Evolutionary conservation across 257 asterid genomes (phyloP).

Genomic region (Fraxinus americana): DNA sequence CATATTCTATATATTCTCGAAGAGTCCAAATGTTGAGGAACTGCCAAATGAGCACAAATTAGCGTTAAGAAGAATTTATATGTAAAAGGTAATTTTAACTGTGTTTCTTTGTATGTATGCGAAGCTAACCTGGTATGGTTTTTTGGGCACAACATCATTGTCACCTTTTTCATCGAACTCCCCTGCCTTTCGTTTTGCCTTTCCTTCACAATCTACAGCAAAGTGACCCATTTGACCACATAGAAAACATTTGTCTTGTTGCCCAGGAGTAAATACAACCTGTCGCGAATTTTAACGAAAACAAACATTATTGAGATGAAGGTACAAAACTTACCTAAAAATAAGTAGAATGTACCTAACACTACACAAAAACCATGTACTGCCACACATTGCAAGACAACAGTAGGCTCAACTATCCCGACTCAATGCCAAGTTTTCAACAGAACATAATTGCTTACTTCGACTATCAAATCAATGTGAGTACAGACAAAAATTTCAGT

Average conservation of each 20-base stretch:
- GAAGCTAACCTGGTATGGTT: slow-evolving; percentile 78
- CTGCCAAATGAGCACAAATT: slow-evolving; percentile 48
- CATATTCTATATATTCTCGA: slow-evolving; percentile 90
- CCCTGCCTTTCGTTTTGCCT: slow-evolving; percentile 91
- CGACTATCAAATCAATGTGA: neutral
- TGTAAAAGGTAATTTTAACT: slow-evolving; percentile 1
- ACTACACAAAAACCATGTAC: neutral
- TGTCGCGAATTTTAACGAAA: slow-evolving; percentile 33
- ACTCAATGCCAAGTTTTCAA: neutral
- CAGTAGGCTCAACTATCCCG: neutral
- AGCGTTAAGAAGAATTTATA: slow-evolving; percentile 13
- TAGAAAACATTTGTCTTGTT: slow-evolving; percentile 90
- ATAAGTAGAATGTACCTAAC: too few relatives aligned
- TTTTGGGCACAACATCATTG: slow-evolving; percentile 72
- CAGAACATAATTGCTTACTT: neutral
- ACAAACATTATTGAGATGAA: slow-evolving; percentile 26
- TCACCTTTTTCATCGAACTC: slow-evolving; percentile 89
- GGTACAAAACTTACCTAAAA: slow-evolving; percentile 3
- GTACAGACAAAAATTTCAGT: neutral
- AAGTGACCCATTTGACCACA: slow-evolving; percentile 98
- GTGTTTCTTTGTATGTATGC: slow-evolving; percentile 6
- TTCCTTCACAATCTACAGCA: slow-evolving; percentile 90
- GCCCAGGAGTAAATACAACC: slow-evolving; percentile 96
- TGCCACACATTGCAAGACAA: slow-evolving; percentile 11
- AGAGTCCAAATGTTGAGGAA: slow-evolving; percentile 92